phyloP scores from a whole-genome alignment of 73 alveolate genomes.

The Symbiodinium pilosum region DNA sequence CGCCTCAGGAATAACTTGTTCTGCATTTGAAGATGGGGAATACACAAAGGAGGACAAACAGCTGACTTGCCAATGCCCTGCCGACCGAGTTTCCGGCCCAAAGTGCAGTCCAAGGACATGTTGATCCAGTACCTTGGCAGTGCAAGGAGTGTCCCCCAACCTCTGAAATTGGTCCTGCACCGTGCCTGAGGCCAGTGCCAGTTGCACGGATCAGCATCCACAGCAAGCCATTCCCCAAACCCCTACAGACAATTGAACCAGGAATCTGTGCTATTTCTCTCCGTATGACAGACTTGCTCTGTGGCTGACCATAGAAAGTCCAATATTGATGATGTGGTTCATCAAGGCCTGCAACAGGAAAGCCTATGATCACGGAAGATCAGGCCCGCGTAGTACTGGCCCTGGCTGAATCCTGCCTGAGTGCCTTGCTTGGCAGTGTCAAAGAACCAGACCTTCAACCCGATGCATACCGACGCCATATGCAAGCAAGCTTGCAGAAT shows the following conservation, averaged over 20 bases:
- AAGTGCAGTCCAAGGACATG: conserved; percentile 93
- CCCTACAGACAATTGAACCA: conserved; percentile 74
- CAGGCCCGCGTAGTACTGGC: no score
- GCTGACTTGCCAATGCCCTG: background rate
- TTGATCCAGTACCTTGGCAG: conserved; percentile 94
- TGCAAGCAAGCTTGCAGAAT: background rate
- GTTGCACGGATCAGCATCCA: conserved; percentile 90
- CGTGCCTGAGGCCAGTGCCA: conserved; percentile 28
- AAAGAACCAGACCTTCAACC: conserved; percentile 77
- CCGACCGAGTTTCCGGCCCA: conserved; percentile 5
- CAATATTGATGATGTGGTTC: conserved; percentile 90
- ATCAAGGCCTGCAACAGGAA: conserved; percentile 42
- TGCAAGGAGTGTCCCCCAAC: no score
- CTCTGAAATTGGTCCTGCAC: no score
- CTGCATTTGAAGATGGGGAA: no score
- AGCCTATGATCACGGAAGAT: background rate
- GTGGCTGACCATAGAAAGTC: conserved; percentile 70
- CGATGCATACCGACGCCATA: background rate
- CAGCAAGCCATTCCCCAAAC: conserved; percentile 86
- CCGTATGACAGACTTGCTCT: no score
- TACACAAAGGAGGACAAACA: background rate
- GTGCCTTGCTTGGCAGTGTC: conserved; percentile 92
- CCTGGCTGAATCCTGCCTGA: conserved; percentile 23
- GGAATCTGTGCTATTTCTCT: no score
- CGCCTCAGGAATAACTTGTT: no score